Evolutionary conservation across 139 green algal genomes (phyloP).

Genomic region (Edaphochlamys debaryana): DNA sequence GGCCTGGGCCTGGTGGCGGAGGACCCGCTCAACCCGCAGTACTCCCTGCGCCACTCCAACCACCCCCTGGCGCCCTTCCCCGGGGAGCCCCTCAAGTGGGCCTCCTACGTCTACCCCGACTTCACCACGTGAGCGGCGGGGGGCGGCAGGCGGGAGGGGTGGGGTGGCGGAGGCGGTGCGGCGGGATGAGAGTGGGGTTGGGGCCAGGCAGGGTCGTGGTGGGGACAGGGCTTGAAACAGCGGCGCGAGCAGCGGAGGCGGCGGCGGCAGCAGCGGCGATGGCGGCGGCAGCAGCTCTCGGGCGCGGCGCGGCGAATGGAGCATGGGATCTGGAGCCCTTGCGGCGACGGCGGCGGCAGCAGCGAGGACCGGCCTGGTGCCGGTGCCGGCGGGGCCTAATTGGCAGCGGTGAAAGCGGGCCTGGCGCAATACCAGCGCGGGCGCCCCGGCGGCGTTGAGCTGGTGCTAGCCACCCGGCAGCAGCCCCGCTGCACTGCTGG

Average conservation of each 20-base stretch:
- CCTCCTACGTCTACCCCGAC: conserved; percentile 89
- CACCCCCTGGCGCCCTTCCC: conserved; percentile 89
- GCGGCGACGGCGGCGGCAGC: too few species aligned
- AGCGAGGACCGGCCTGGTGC: too few species aligned
- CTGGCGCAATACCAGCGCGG: too few species aligned
- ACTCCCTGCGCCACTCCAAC: conserved; percentile 70
- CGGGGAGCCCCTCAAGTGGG: conserved; percentile 89
- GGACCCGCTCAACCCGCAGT: conserved; percentile 79
- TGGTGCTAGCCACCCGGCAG: too few species aligned
- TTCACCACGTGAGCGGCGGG: conserved; percentile 83
- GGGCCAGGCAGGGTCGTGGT: not conserved
- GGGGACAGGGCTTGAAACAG: not conserved
- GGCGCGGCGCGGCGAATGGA: too few species aligned
- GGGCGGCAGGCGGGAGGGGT: too few species aligned
- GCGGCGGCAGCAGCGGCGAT: not conserved
- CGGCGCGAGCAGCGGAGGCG: not conserved
- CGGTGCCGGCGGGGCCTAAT: too few species aligned
- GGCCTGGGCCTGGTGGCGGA: conserved; percentile 62
- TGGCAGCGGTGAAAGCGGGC: too few species aligned
- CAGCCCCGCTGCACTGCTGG: too few species aligned
- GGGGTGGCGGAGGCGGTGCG: not conserved
- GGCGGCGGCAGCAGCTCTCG: too few species aligned
- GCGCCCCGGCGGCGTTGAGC: too few species aligned
- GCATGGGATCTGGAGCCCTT: too few species aligned
- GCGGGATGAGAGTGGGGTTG: not conserved